Conservation (phyloP, 768 basidiomycete genomes). For the Termitomyces sp. region DNA sequence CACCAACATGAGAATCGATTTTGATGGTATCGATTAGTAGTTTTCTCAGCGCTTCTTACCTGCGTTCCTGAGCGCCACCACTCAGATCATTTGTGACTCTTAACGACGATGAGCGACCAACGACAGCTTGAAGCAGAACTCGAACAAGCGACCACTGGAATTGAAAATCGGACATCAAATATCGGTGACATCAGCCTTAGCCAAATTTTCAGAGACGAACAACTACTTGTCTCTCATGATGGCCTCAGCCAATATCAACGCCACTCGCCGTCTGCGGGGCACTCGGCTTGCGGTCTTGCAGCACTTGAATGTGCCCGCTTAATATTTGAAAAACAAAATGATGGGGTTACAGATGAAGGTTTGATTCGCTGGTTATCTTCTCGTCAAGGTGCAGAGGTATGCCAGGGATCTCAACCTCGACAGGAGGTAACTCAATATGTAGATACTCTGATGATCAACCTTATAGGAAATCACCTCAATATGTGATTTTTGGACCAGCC, state of each 20-base stretch:
- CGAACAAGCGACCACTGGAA: not conserved
- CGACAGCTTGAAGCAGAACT: not conserved
- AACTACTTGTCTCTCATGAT: conserved; percentile 35
- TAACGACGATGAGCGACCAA: not conserved
- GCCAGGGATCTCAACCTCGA: not conserved
- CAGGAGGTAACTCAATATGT: not conserved
- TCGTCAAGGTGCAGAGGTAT: conserved; percentile 33
- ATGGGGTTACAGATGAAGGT: conserved; percentile 23
- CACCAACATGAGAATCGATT: not conserved
- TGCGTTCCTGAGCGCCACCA: too few species aligned
- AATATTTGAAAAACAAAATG: conserved; percentile 33
- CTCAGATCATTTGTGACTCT: not conserved
- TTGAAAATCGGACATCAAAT: not conserved
- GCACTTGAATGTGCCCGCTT: conserved; percentile 61
- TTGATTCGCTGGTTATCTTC: conserved; percentile 32
- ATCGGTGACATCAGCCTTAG: conserved; percentile 14
- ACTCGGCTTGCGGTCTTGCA: conserved; percentile 62
- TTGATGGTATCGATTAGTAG: not conserved
- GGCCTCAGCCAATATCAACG: conserved; percentile 57
- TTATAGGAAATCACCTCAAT: conserved; percentile 54
- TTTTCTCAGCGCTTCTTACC: not conserved
- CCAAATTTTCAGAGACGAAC: conserved; percentile 21
- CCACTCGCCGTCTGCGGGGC: conserved; percentile 29
- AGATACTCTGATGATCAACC: not conserved
- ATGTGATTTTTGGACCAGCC: conserved; percentile 51